A percentile compares a stretch with the other conserved stretches of the same genome.
phyloP scores from a whole-genome alignment of 345 rosid genomes.

The Citrus medica region DNA sequence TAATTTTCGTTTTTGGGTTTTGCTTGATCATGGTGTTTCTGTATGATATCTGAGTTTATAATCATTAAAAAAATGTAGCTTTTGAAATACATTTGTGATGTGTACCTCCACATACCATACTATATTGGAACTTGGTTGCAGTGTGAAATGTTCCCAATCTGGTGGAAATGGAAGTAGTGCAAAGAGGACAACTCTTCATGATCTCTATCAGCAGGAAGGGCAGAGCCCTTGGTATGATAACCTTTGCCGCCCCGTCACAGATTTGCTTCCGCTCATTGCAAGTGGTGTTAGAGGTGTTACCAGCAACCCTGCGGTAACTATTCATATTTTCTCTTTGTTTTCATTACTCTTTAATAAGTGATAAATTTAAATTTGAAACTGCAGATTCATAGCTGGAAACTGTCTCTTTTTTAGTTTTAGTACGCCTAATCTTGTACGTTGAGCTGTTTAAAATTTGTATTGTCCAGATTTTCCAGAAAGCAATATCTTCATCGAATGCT shows the following conservation, averaged over 20 bases:
- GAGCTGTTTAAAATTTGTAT: constrained; percentile 6
- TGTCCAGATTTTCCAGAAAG: constrained; percentile 96
- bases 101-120: background rate
- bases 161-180: constrained; percentile 54
- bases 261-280: constrained; percentile 77
- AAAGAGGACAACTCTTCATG: constrained; percentile 78
- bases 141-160: constrained; percentile 67
- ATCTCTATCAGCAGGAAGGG: constrained; percentile 86
- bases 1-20: background rate
- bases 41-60: background rate
- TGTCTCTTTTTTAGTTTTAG: background rate
- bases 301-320: constrained; percentile 96
- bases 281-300: constrained; percentile 98
- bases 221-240: constrained; percentile 99
- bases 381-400: background rate
- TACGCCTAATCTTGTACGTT: background rate
- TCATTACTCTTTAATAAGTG: background rate
- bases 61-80: background rate
- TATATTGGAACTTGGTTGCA: constrained; percentile 22
- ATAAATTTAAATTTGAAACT: background rate
- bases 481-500: constrained; percentile 93
- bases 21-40: background rate
- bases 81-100: background rate
- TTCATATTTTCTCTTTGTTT: background rate
- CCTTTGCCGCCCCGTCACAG: constrained; percentile 93